A percentile compares a stretch with the other conserved stretches of the same genome.
Evolutionary conservation across 2,329 filamentous ascomycete species (phyloP).

Genomic region (Alternaria sp.): DNA sequence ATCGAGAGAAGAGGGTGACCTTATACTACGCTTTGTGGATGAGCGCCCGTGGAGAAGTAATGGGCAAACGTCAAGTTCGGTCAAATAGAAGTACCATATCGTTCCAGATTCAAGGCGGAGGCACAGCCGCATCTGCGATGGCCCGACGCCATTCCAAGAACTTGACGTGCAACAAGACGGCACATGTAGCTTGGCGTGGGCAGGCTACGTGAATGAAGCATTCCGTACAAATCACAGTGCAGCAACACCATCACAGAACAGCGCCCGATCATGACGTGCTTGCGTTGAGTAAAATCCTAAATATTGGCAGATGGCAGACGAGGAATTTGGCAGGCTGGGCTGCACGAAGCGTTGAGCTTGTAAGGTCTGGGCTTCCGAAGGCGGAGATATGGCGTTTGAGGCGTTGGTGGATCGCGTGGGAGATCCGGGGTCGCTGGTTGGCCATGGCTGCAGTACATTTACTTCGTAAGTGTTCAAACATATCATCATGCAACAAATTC

Average conservation of each 20-base stretch:
- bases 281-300: constrained; percentile 22
- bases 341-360: constrained; percentile 37
- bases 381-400: constrained; percentile 23
- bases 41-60: constrained; percentile 14
- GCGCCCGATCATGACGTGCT: constrained; percentile 35
- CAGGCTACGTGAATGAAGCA: constrained; percentile 12
- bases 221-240: constrained; percentile 33
- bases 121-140: constrained; percentile 28
- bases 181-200: constrained; percentile 33
- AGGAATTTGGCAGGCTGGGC: constrained; percentile 33
- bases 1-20: constrained; percentile 5
- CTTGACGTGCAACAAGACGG: constrained; percentile 23
- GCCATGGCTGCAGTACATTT: not conserved
- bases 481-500: not conserved
- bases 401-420: constrained; percentile 9
- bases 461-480: not conserved
- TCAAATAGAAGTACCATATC: constrained; percentile 25
- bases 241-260: constrained; percentile 16
- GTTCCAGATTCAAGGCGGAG: constrained; percentile 30
- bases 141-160: constrained; percentile 23
- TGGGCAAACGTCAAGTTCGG: constrained; percentile 14
- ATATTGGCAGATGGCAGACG: constrained; percentile 25
- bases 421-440: constrained; percentile 14
- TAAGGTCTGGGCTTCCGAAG: constrained; percentile 37
- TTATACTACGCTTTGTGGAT: constrained; percentile 8